phyloP scores from a whole-genome alignment of 2,329 filamentous ascomycete genomes.

The Colletotrichum eleusines region DNA sequence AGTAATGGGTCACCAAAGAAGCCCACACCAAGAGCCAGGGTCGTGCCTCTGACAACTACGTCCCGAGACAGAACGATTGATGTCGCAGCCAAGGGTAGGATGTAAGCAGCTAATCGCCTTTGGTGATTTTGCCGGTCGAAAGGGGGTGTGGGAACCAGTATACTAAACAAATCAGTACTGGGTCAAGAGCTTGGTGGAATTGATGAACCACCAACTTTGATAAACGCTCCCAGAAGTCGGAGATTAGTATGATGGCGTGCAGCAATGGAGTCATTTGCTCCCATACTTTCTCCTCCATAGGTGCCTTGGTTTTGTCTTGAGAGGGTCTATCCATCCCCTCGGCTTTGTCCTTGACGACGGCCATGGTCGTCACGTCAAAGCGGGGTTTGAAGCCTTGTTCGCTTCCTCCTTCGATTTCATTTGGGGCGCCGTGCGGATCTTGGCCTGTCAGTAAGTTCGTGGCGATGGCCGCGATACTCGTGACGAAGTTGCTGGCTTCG shows the following conservation, averaged over 20 bases:
- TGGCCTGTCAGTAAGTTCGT: constrained; percentile 19
- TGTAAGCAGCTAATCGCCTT: background rate
- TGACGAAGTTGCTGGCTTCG: constrained; percentile 64
- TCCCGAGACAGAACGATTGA: constrained; percentile 56
- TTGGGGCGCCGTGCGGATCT: constrained; percentile 18
- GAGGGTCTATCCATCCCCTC: constrained; percentile 33
- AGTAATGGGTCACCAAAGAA: constrained; percentile 77
- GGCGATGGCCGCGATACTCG: constrained; percentile 62
- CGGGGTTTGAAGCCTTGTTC: constrained; percentile 13
- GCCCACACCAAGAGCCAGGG: constrained; percentile 68
- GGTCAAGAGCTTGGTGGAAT: background rate
- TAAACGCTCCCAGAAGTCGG: constrained; percentile 46
- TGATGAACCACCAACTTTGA: constrained; percentile 43
- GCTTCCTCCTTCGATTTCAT: background rate
- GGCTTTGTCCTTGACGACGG: constrained; percentile 36
- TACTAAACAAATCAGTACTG: constrained; percentile 7
- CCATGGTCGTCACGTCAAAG: constrained; percentile 23
- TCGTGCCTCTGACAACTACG: constrained; percentile 65
- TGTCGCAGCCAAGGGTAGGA: background rate
- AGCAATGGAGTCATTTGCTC: constrained; percentile 28
- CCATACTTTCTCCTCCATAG: constrained; percentile 34
- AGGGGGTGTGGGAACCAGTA: constrained; percentile 41
- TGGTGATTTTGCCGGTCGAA: constrained; percentile 38
- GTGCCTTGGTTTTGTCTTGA: constrained; percentile 37
- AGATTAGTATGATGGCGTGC: constrained; percentile 43